Conservation (phyloP, 768 basidiomycete genomes). For the Panus rudis region DNA sequence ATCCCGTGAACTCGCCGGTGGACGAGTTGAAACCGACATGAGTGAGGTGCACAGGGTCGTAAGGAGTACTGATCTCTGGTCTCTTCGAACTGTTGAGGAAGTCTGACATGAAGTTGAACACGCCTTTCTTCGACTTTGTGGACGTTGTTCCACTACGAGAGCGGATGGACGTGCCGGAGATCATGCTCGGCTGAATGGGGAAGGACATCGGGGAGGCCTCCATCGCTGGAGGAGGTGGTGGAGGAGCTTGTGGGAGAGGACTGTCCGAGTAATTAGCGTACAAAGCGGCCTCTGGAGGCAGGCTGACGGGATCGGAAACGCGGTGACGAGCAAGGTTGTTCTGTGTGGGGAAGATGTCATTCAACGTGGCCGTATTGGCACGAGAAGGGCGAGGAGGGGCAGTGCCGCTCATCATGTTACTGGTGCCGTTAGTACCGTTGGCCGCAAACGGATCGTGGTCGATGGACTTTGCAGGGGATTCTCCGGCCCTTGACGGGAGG, state of each 20-base stretch:
- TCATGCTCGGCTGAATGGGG: slow-evolving; percentile 14
- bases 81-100: slow-evolving; percentile 73
- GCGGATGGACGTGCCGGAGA: slow-evolving; percentile 25
- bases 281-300: slow-evolving; percentile 27
- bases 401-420: slow-evolving; percentile 27
- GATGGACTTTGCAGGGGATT: slow-evolving; percentile 28
- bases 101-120: slow-evolving; percentile 59
- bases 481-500: slow-evolving; percentile 32
- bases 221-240: too few relatives aligned
- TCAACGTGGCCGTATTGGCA: slow-evolving; percentile 76
- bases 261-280: slow-evolving; percentile 20
- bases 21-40: slow-evolving; percentile 99
- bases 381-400: slow-evolving; percentile 76
- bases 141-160: slow-evolving; percentile 36
- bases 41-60: slow-evolving; percentile 98
- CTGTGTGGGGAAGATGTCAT: slow-evolving; percentile 57
- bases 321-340: slow-evolving; percentile 39
- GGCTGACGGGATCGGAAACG: slow-evolving; percentile 39
- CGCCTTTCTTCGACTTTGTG: slow-evolving; percentile 52
- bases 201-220: background rate
- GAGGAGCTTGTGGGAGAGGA: slow-evolving; percentile 15
- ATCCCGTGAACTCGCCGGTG: slow-evolving; percentile 95
- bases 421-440: too few relatives aligned
- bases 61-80: slow-evolving; percentile 93
- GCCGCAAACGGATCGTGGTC: slow-evolving; percentile 57